Evolutionary conservation across 164 flowering plant genomes (phyloP).

Genomic region (Euptelea pleiosperma): DNA sequence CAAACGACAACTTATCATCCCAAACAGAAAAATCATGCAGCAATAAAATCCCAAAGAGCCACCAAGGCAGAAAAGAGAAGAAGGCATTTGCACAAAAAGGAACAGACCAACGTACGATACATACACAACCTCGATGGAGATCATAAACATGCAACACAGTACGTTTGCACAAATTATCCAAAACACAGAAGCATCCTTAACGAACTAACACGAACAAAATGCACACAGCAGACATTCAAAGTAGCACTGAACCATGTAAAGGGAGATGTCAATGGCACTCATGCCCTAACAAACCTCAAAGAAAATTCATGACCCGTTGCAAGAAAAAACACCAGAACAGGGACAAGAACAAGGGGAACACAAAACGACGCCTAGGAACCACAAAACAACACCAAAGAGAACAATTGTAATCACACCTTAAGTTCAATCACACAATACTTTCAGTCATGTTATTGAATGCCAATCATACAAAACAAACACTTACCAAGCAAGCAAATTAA

Average conservation of each 20-base stretch:
- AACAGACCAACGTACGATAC: no score
- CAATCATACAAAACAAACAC: not conserved
- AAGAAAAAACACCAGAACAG: no score
- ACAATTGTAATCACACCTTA: no score
- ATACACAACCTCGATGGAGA: not conserved
- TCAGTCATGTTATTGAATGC: no score
- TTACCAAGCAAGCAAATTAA: not conserved
- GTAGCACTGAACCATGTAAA: not conserved
- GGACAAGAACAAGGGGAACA: no score
- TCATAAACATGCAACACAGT: not conserved
- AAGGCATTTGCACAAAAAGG: no score
- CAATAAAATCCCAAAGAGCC: no score
- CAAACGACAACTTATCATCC: no score
- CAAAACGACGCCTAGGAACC: not conserved
- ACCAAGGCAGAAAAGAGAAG: no score
- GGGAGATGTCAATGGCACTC: not conserved
- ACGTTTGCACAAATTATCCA: not conserved
- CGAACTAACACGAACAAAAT: not conserved
- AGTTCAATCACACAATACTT: no score
- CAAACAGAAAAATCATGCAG: no score
- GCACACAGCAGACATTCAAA: not conserved
- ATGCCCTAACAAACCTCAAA: not conserved
- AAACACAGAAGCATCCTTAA: not conserved
- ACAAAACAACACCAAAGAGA: not conserved
- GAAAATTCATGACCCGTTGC: not conserved